A percentile compares a stretch with the other conserved stretches of the same genome.
These are phyloP conservation scores for Pseudomicrostroma phylloplanum DNA, from an alignment of 1,284 basidiomycete genomes.

Conservation along the genomic window DNA sequence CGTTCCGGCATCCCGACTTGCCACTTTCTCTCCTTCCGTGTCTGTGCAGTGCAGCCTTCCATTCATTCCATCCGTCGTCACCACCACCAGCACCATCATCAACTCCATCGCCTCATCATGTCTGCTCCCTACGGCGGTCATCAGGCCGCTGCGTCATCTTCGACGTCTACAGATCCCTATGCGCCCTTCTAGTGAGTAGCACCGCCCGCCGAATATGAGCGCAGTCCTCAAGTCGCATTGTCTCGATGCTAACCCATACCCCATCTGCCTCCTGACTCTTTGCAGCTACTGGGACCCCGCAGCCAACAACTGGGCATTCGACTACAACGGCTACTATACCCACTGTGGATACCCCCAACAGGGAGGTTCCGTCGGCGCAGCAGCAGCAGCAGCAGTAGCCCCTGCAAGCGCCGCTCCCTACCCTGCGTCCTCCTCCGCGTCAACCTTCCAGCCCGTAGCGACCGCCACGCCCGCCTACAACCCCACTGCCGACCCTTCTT, in stretches of 20 bases:
- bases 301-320: slow-evolving; percentile 45
- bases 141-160: no score
- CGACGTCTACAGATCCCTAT: slow-evolving; percentile 31
- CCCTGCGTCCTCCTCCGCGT: slow-evolving; percentile 19
- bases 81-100: no score
- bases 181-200: slow-evolving; percentile 41
- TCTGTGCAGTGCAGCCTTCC: no score
- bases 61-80: no score
- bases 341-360: slow-evolving; percentile 32
- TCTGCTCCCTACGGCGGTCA: no score
- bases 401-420: not conserved
- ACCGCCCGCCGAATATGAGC: not conserved
- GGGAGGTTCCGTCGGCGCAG: slow-evolving; percentile 16
- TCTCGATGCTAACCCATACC: slow-evolving; percentile 4
- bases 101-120: no score
- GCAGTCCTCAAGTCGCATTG: not conserved
- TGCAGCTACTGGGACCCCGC: slow-evolving; percentile 43
- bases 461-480: slow-evolving; percentile 10
- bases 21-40: no score
- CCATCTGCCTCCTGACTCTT: not conserved
- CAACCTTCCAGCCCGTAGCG: slow-evolving; percentile 10
- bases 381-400: slow-evolving; percentile 4
- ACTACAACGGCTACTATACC: slow-evolving; percentile 44
- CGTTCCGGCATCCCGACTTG: no score
- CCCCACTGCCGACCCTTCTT: not conserved